Conservation (phyloP, 148 eudicot species). For the Rhododendron griersonianum region DNA sequence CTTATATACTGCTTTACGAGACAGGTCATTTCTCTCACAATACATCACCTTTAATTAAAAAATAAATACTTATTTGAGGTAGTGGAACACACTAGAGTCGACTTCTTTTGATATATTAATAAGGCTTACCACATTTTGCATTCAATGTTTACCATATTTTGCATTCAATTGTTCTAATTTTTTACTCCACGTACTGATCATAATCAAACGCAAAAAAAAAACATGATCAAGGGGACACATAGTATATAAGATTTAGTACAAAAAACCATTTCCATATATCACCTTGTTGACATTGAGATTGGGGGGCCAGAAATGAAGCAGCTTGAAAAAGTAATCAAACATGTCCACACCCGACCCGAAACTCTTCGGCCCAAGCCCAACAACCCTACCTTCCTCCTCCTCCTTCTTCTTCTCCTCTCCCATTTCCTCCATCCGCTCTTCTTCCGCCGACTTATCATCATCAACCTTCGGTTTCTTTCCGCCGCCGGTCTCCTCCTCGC, state of each 20-base stretch:
- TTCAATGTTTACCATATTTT: no score
- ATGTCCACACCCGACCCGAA: conserved; percentile 58
- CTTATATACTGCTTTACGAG: no score
- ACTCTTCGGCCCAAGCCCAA: conserved; percentile 47
- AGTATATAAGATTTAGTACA: no score
- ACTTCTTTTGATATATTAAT: no score
- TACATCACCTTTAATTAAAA: no score
- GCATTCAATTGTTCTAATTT: no score
- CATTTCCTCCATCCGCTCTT: conserved; percentile 39
- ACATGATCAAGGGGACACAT: background rate
- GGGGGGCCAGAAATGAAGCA: conserved; percentile 67
- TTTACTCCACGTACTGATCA: background rate
- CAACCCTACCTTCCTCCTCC: conserved; percentile 31
- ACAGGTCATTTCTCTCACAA: no score
- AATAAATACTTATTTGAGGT: no score
- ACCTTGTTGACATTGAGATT: conserved; percentile 69
- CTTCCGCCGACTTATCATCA: conserved; percentile 52
- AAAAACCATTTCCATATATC: background rate
- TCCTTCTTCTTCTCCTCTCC: conserved; percentile 9
- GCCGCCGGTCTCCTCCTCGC: conserved; percentile 22
- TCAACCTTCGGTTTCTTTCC: conserved; percentile 53
- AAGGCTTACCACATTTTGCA: background rate
- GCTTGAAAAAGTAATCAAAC: conserved; percentile 71
- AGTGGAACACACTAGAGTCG: no score
- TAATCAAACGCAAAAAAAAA: background rate